phyloP scores from a whole-genome alignment of 225 moss, liverwort and hornwort species.

The Neckera pumila region DNA sequence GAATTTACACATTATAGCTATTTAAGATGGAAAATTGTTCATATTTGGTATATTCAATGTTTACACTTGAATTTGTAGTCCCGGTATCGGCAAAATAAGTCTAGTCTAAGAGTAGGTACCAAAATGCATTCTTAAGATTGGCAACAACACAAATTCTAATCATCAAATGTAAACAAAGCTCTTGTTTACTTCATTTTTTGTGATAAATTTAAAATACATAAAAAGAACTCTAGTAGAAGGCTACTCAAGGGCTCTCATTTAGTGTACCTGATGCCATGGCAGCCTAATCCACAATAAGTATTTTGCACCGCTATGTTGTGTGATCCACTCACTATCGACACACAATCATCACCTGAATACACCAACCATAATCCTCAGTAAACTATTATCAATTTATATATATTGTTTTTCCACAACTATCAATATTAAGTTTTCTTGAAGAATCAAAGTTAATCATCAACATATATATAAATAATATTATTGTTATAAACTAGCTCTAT shows the following conservation, averaged over 20 bases:
- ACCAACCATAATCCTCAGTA: neutral
- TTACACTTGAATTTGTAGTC: neutral
- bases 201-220: too few relatives aligned
- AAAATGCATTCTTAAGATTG: neutral
- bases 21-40: rapidly evolving
- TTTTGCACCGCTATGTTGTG: constrained; percentile 10
- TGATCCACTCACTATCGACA: constrained; percentile 25
- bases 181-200: neutral
- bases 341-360: constrained; percentile 28
- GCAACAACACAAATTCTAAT: neutral
- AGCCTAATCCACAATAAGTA: constrained; percentile 25
- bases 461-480: too few relatives aligned
- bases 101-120: neutral
- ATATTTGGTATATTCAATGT: rapidly evolving
- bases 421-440: neutral
- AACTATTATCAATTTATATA: neutral
- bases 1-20: neutral
- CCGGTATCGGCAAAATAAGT: neutral
- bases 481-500: too few relatives aligned
- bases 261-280: constrained; percentile 37
- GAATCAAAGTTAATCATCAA: neutral
- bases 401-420: neutral
- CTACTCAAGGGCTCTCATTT: neutral
- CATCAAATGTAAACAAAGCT: rapidly evolving
- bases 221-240: too few relatives aligned